Evolutionary conservation across 352 stramenopile species (phyloP).

Genomic region (Pythium brassicae): DNA sequence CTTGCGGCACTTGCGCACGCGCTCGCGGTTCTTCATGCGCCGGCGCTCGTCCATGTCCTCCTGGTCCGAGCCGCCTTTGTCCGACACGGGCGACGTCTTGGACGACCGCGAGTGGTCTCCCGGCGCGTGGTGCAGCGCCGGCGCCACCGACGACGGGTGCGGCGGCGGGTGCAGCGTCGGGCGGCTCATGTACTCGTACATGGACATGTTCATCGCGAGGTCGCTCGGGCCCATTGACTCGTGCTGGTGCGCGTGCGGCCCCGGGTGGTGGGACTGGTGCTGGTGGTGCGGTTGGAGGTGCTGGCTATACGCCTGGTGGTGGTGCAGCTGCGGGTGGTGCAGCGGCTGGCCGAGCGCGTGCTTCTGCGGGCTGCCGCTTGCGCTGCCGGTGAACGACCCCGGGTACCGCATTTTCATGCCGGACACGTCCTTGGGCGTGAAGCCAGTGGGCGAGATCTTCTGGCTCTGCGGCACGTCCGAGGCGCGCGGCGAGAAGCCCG

Average conservation of each 20-base stretch:
- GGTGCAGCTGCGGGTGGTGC: too few relatives aligned
- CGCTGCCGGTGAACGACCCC: slow-evolving; percentile 36
- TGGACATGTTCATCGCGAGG: slow-evolving; percentile 76
- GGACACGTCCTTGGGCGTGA: slow-evolving; percentile 73
- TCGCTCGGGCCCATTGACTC: slow-evolving; percentile 34
- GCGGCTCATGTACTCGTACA: slow-evolving; percentile 85
- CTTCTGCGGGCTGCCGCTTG: slow-evolving; percentile 58
- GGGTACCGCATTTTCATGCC: slow-evolving; percentile 77
- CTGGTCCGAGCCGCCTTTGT: slow-evolving; percentile 51
- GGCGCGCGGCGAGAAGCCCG: slow-evolving; percentile 54
- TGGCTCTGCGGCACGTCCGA: slow-evolving; percentile 34
- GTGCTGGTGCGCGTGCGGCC: slow-evolving; percentile 21
- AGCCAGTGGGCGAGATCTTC: slow-evolving; percentile 78
- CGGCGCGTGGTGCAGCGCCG: slow-evolving; percentile 10
- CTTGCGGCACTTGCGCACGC: slow-evolving; percentile 86
- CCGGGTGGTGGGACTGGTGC: slow-evolving; percentile 34
- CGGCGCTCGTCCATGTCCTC: slow-evolving; percentile 82
- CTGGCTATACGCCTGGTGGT: too few relatives aligned
- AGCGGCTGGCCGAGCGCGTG: slow-evolving; percentile 41
- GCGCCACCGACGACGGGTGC: background rate
- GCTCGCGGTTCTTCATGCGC: slow-evolving; percentile 87
- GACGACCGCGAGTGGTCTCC: slow-evolving; percentile 16
- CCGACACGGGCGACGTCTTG: slow-evolving; percentile 62
- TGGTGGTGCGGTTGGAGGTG: slow-evolving; percentile 39
- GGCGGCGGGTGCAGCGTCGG: slow-evolving; percentile 45